Conservation (phyloP, 2,329 filamentous ascomycete species). For the Mycogone perniciosa region DNA sequence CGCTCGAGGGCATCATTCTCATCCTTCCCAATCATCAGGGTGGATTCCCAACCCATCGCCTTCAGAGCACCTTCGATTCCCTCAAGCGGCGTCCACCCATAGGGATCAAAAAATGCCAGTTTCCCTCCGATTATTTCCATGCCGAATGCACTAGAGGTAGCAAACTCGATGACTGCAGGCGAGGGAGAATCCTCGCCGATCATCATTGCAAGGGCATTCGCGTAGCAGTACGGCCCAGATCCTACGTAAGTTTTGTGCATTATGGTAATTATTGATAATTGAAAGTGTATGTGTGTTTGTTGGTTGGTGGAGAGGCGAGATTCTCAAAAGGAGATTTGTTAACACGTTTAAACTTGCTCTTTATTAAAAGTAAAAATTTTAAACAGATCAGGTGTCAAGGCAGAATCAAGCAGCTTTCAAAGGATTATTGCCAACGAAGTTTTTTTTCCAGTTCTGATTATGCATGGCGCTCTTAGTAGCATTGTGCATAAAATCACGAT, state of each 20-base stretch:
- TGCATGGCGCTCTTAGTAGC: too few relatives aligned
- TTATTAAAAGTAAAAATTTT: too few relatives aligned
- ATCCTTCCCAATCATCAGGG: slow-evolving; percentile 10
- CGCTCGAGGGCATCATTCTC: slow-evolving; percentile 10
- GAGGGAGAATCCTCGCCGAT: slow-evolving; percentile 13
- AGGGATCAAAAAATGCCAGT: slow-evolving; percentile 16
- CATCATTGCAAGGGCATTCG: slow-evolving; percentile 17
- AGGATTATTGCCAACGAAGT: too few relatives aligned
- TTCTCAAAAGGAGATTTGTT: too few relatives aligned
- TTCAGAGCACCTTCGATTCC: slow-evolving; percentile 11
- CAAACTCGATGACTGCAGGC: slow-evolving; percentile 16
- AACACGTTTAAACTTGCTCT: too few relatives aligned
- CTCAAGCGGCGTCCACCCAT: slow-evolving; percentile 14
- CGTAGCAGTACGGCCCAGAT: slow-evolving; percentile 17
- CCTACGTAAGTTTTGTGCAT: slow-evolving; percentile 13
- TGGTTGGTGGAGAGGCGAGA: too few relatives aligned
- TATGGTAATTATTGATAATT: slow-evolving; percentile 2
- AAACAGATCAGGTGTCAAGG: too few relatives aligned
- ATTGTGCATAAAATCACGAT: too few relatives aligned
- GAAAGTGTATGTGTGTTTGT: background rate
- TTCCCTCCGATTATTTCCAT: slow-evolving; percentile 16
- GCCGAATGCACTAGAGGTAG: slow-evolving; percentile 16
- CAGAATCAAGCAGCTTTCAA: too few relatives aligned
- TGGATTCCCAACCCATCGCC: slow-evolving; percentile 14
- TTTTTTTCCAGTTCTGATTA: too few relatives aligned